These are phyloP conservation scores for Musa balbisiana DNA, from an alignment of 202 grass and related monocot species.

Conservation along the genomic window DNA sequence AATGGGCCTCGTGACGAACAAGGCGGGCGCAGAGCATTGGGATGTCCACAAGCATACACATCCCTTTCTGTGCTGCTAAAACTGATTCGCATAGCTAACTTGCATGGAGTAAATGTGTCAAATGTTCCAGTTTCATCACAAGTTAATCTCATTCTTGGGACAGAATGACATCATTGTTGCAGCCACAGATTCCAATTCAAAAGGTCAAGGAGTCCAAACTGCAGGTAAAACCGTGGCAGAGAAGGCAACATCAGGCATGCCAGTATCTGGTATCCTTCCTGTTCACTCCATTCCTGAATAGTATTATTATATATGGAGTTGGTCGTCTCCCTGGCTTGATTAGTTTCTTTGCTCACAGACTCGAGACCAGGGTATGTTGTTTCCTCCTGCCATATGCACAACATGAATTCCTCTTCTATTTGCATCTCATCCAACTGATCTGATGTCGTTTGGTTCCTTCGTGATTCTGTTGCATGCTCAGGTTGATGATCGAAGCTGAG, in stretches of 20 bases:
- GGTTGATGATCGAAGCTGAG: no score
- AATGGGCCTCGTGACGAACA: no score
- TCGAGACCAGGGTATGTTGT: no score
- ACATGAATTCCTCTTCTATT: no score
- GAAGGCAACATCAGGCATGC: not conserved
- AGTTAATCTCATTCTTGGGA: not conserved
- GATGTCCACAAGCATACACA: not conserved
- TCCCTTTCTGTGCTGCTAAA: not conserved
- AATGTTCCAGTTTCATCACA: no score
- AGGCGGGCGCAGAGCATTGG: no score
- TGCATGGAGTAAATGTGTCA: no score
- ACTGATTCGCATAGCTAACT: not conserved
- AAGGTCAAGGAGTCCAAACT: not conserved
- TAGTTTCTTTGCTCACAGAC: not conserved
- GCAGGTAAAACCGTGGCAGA: no score
- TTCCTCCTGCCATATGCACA: no score
- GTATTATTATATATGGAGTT: not conserved
- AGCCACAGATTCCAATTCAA: not conserved
- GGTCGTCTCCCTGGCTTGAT: not conserved
- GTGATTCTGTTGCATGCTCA: no score
- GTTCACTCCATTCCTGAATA: not conserved
- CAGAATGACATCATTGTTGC: not conserved
- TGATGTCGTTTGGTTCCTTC: no score
- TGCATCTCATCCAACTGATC: no score
- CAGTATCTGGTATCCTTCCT: not conserved